Evolutionary conservation across 2,329 filamentous ascomycete species (phyloP).

Genomic region (Alternaria angustiovoidea): DNA sequence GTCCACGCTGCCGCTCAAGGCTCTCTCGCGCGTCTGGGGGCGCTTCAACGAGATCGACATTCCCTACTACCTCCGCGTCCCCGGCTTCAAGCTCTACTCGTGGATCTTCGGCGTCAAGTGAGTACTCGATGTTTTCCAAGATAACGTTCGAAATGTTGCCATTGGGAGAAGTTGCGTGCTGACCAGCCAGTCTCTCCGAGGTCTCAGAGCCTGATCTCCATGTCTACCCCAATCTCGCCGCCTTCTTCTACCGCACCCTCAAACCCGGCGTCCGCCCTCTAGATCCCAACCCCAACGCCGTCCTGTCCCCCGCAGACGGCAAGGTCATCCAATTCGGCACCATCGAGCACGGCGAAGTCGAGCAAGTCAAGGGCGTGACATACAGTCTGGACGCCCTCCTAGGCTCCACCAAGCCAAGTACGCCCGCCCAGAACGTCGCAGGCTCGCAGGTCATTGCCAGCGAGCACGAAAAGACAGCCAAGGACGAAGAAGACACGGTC

Average conservation of each 20-base stretch:
- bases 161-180: slow-evolving; percentile 10
- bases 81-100: slow-evolving; percentile 90
- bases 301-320: slow-evolving; percentile 90
- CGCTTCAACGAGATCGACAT: slow-evolving; percentile 89
- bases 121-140: slow-evolving; percentile 19
- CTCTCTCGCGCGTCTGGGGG: slow-evolving; percentile 87
- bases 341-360: slow-evolving; percentile 92
- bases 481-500: slow-evolving; percentile 69
- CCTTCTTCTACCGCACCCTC: slow-evolving; percentile 95
- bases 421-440: slow-evolving; percentile 54
- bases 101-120: slow-evolving; percentile 88
- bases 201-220: slow-evolving; percentile 88
- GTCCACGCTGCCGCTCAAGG: slow-evolving; percentile 91
- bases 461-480: slow-evolving; percentile 41
- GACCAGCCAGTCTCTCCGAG: slow-evolving; percentile 72
- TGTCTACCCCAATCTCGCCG: slow-evolving; percentile 87
- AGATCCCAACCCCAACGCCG: slow-evolving; percentile 78
- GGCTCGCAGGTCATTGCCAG: slow-evolving; percentile 31
- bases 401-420: slow-evolving; percentile 59
- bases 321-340: slow-evolving; percentile 89
- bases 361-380: slow-evolving; percentile 98
- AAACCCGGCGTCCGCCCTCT: slow-evolving; percentile 89
- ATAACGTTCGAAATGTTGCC: too few relatives aligned
- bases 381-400: slow-evolving; percentile 94
- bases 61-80: slow-evolving; percentile 85